A percentile compares a stretch with the other conserved stretches of the same genome.
phyloP scores from a whole-genome alignment of 352 stramenopile species.

The Thalassiosira hispida region DNA sequence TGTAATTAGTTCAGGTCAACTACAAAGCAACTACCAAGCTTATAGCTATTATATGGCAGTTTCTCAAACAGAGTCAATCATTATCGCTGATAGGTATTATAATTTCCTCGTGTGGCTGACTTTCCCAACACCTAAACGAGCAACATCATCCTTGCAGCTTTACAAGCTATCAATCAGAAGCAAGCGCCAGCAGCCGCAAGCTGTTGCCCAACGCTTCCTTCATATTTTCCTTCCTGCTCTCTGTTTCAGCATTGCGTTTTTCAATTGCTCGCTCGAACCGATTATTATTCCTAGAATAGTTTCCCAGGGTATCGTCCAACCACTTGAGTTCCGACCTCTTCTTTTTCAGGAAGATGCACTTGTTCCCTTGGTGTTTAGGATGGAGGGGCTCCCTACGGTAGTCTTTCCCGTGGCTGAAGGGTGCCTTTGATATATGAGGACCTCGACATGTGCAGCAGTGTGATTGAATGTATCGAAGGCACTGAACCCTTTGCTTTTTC shows the following conservation, averaged over 20 bases:
- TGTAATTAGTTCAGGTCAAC: too few relatives aligned
- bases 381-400: slow-evolving; percentile 45
- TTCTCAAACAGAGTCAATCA: too few relatives aligned
- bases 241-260: slow-evolving; percentile 24
- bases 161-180: too few relatives aligned
- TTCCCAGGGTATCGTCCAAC: slow-evolving; percentile 49
- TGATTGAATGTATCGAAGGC: slow-evolving; percentile 40
- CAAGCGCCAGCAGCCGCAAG: slow-evolving; percentile 50
- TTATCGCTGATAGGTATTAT: too few relatives aligned
- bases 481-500: slow-evolving; percentile 42
- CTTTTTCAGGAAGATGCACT: slow-evolving; percentile 50
- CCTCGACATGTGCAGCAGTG: slow-evolving; percentile 56
- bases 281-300: slow-evolving; percentile 44
- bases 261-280: slow-evolving; percentile 44
- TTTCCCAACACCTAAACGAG: too few relatives aligned
- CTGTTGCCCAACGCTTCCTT: slow-evolving; percentile 56
- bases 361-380: slow-evolving; percentile 25
- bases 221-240: slow-evolving; percentile 45
- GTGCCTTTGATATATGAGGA: slow-evolving; percentile 54
- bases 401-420: slow-evolving; percentile 54
- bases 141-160: too few relatives aligned
- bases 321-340: slow-evolving; percentile 44
- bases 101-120: too few relatives aligned
- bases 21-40: too few relatives aligned
- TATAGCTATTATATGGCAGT: too few relatives aligned